Conservation (phyloP, 139 green algal genomes). For the Coccomyxa sp. region DNA sequence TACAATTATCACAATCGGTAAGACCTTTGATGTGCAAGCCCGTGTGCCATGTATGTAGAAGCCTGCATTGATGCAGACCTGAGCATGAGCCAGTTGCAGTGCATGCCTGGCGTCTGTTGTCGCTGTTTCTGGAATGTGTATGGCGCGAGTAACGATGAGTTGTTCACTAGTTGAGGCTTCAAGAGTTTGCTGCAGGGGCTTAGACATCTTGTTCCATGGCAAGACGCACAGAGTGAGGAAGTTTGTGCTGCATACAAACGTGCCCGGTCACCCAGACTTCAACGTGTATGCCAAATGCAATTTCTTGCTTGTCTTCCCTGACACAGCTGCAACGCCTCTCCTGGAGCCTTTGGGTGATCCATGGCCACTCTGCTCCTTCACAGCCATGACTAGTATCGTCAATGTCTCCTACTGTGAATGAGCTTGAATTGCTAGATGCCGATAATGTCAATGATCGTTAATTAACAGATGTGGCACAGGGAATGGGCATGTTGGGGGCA, state of each 20-base stretch:
- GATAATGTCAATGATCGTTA: not conserved
- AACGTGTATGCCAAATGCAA: conserved; percentile 51
- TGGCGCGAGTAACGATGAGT: no score
- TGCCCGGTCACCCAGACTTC: conserved; percentile 46
- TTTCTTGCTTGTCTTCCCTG: conserved; percentile 19
- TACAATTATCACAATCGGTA: conserved; percentile 34
- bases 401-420: no score
- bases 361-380: no score
- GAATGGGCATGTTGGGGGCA: not conserved
- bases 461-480: not conserved
- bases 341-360: not conserved
- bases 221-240: conserved; percentile 45
- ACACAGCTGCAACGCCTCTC: not conserved
- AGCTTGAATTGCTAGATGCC: no score
- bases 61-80: no score
- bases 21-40: no score
- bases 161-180: no score
- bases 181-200: conserved; percentile 14
- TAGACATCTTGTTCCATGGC: conserved; percentile 46
- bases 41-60: no score
- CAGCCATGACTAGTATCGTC: no score
- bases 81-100: no score
- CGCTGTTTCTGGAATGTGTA: no score
- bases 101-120: no score
- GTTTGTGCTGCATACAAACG: conserved; percentile 55